Conservation (phyloP, 2,329 filamentous ascomycete genomes). For the Amauroascus verrucosus region DNA sequence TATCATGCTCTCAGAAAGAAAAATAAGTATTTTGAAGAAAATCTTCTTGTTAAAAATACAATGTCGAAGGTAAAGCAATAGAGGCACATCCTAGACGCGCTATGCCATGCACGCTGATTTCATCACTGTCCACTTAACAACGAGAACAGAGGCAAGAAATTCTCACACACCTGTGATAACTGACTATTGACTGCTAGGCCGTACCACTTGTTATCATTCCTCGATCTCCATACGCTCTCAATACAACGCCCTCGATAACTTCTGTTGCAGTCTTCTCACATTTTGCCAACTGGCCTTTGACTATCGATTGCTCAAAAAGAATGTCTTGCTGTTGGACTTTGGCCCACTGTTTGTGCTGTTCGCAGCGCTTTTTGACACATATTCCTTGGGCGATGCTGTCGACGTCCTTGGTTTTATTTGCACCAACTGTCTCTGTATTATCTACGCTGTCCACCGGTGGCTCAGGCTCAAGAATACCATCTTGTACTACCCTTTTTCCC, state of each 20-base stretch:
- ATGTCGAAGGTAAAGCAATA: not conserved
- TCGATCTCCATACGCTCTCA: conserved; percentile 30
- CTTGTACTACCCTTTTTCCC: conserved; percentile 32
- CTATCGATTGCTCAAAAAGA: conserved; percentile 33
- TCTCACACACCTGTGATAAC: not conserved
- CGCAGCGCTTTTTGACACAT: conserved; percentile 40
- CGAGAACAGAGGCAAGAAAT: no score
- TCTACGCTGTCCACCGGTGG: conserved; percentile 25
- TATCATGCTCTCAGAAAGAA: not conserved
- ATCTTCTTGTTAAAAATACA: not conserved
- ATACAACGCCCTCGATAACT: conserved; percentile 36
- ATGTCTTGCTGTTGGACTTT: conserved; percentile 40
- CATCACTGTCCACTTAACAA: not conserved
- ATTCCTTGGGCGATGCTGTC: conserved; percentile 32
- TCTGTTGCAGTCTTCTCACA: conserved; percentile 34
- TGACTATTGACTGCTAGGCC: not conserved
- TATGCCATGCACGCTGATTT: not conserved
- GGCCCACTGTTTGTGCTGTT: conserved; percentile 40
- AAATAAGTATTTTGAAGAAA: not conserved
- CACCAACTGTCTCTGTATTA: conserved; percentile 29
- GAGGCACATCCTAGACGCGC: not conserved
- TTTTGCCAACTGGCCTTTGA: conserved; percentile 30
- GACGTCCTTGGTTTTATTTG: conserved; percentile 20
- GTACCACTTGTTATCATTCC: not conserved
- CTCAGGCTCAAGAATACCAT: conserved; percentile 29